Percentiles rank a stretch among this genome's conserved stretches.
These are phyloP conservation scores for Podila minutissima DNA, from an alignment of 192 early-diverging fungal genomes.

Conservation along the genomic window DNA sequence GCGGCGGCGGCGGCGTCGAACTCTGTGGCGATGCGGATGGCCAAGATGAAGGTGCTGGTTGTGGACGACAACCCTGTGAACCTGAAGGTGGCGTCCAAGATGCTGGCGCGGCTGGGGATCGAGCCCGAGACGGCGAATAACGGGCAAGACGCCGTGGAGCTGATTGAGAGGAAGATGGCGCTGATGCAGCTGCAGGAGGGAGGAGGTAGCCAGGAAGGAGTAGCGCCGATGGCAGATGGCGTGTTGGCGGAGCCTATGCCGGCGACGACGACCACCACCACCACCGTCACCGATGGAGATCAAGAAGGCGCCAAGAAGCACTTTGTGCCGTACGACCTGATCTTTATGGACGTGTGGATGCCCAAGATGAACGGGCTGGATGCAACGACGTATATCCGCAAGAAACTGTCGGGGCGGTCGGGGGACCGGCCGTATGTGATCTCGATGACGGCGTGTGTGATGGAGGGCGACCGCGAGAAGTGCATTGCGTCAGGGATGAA, in stretches of 20 bases:
- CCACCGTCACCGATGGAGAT: not conserved
- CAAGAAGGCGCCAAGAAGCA: conserved; percentile 3
- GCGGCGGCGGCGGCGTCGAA: conserved; percentile 31
- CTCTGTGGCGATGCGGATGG: conserved; percentile 26
- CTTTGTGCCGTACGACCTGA: conserved; percentile 43
- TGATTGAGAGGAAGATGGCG: conserved; percentile 47
- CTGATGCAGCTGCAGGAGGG: conserved; percentile 12
- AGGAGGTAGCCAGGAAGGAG: not conserved
- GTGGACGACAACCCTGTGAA: conserved; percentile 61
- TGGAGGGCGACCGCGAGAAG: conserved; percentile 50
- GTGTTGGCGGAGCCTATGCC: not conserved
- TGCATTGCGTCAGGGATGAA: conserved; percentile 61
- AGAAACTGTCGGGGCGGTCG: conserved; percentile 19
- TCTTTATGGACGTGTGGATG: conserved; percentile 55
- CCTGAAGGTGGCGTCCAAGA: conserved; percentile 49
- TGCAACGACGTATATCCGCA: conserved; percentile 38
- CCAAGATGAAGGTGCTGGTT: conserved; percentile 46
- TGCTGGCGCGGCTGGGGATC: conserved; percentile 47
- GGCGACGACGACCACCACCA: not conserved
- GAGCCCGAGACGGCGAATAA: conserved; percentile 42
- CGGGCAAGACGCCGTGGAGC: conserved; percentile 50
- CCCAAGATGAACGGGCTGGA: conserved; percentile 55
- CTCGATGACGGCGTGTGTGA: conserved; percentile 49
- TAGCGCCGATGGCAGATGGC: not conserved
- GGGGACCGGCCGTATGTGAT: conserved; percentile 28